Evolutionary conservation across 495 filamentous ascomycete genomes (phyloP).

Genomic region (Penicillium coffeae): DNA sequence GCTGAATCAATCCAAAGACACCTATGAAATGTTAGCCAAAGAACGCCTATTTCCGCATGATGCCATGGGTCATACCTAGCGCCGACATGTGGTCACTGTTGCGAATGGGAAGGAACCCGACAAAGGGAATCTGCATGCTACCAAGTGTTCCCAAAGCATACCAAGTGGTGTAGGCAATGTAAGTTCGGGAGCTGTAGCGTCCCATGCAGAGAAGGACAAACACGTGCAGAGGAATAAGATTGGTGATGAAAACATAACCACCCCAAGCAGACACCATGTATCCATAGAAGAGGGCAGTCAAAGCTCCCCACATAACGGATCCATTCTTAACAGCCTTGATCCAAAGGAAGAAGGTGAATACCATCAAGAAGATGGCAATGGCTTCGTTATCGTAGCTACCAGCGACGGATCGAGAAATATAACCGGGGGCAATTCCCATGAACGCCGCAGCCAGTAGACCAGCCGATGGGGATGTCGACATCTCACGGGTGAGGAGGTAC

Average conservation of each 20-base stretch:
- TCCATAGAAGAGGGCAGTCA: conserved; percentile 95
- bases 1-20: conserved; percentile 92
- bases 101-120: conserved; percentile 92
- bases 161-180: conserved; percentile 97
- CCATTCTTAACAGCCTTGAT: conserved; percentile 97
- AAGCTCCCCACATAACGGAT: conserved; percentile 90
- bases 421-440: conserved; percentile 97
- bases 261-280: conserved; percentile 99
- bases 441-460: conserved; percentile 92
- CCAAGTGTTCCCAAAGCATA: conserved; percentile 94
- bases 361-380: conserved; percentile 96
- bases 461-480: conserved; percentile 86
- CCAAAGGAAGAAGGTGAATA: conserved; percentile 99
- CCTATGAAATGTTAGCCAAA: conserved; percentile 35
- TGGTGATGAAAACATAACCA: conserved; percentile 99
- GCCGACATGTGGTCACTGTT: conserved; percentile 99
- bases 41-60: neutral
- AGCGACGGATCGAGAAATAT: conserved; percentile 95
- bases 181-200: conserved; percentile 86
- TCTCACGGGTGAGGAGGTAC: conserved; percentile 95
- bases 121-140: conserved; percentile 99
- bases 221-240: conserved; percentile 90
- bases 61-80: conserved; percentile 48
- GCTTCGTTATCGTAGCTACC: conserved; percentile 99
- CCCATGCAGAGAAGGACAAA: conserved; percentile 98